These are phyloP conservation scores for Jamesozyma piceae DNA, from an alignment of 805 yeast genomes.

Conservation along the genomic window DNA sequence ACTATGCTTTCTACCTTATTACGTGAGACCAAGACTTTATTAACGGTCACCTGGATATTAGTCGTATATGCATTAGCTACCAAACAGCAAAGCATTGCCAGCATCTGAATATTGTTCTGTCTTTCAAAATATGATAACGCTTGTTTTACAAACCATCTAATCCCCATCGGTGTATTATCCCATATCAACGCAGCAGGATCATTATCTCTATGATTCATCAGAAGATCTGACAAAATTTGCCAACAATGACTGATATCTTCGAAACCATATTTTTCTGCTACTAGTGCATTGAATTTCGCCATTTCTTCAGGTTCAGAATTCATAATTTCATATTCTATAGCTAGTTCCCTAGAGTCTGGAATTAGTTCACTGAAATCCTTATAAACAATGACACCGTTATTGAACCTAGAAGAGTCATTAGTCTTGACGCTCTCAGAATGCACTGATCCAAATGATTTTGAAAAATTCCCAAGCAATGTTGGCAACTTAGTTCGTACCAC, in stretches of 20 bases:
- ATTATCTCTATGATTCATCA: conserved; percentile 22
- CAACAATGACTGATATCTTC: conserved; percentile 65
- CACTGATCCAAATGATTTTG: conserved; percentile 18
- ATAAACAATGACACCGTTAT: conserved; percentile 50
- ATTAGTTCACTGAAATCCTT: conserved; percentile 59
- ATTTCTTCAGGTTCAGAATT: conserved; percentile 57
- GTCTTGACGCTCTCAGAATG: conserved; percentile 21
- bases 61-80: conserved; percentile 30
- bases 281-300: conserved; percentile 59
- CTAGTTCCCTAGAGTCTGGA: conserved; percentile 67
- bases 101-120: conserved; percentile 70
- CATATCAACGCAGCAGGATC: conserved; percentile 44
- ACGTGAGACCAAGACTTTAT: not conserved
- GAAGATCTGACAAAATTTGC: conserved; percentile 44
- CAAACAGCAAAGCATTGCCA: conserved; percentile 78
- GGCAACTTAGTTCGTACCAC: conserved; percentile 43
- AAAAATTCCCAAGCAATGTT: conserved; percentile 30
- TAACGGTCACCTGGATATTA: not conserved
- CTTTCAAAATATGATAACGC: conserved; percentile 56
- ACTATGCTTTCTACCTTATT: conserved; percentile 15
- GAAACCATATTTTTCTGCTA: conserved; percentile 56
- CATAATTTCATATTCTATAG: conserved; percentile 52
- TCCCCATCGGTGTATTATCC: conserved; percentile 77
- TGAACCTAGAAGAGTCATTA: conserved; percentile 20
- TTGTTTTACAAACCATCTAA: conserved; percentile 52